phyloP scores from a whole-genome alignment of 1,139 yeast species.

The Saccharomyces hybrid region DNA sequence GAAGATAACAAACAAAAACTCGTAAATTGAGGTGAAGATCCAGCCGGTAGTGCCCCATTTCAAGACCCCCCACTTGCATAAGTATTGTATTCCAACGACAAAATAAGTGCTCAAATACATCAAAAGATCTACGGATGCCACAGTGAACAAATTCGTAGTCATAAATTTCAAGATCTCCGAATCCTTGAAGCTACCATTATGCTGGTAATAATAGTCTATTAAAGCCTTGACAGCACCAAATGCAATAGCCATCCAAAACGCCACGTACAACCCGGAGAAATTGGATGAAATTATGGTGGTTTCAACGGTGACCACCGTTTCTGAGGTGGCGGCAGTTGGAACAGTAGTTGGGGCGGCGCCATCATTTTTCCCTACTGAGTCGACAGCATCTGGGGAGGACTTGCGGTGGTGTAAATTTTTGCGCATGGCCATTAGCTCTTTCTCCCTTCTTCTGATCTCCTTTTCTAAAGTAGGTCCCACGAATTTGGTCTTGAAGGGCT shows the following conservation, averaged over 20 bases:
- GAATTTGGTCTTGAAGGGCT: conserved; percentile 24
- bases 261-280: conserved; percentile 59
- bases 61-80: conserved; percentile 39
- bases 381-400: conserved; percentile 27
- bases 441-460: conserved; percentile 16
- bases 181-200: conserved; percentile 35
- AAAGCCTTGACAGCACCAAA: conserved; percentile 44
- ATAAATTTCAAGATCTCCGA: conserved; percentile 47
- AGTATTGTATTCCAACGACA: conserved; percentile 48
- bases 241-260: conserved; percentile 61
- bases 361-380: conserved; percentile 13
- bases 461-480: conserved; percentile 28
- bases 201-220: conserved; percentile 37
- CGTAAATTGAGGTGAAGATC: conserved; percentile 51
- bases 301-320: conserved; percentile 6
- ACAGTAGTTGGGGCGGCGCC: conserved; percentile 6
- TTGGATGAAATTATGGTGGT: conserved; percentile 11
- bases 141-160: conserved; percentile 48
- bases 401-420: conserved; percentile 4
- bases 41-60: conserved; percentile 59
- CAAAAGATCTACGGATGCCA: conserved; percentile 58
- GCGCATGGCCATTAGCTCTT: conserved; percentile 9
- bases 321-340: neutral
- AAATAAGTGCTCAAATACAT: conserved; percentile 64
- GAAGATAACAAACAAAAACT: conserved; percentile 40